Percentiles rank a stretch among this genome's conserved stretches.
phyloP scores from a whole-genome alignment of 2,329 filamentous ascomycete genomes.

The Phialophora expanda region DNA sequence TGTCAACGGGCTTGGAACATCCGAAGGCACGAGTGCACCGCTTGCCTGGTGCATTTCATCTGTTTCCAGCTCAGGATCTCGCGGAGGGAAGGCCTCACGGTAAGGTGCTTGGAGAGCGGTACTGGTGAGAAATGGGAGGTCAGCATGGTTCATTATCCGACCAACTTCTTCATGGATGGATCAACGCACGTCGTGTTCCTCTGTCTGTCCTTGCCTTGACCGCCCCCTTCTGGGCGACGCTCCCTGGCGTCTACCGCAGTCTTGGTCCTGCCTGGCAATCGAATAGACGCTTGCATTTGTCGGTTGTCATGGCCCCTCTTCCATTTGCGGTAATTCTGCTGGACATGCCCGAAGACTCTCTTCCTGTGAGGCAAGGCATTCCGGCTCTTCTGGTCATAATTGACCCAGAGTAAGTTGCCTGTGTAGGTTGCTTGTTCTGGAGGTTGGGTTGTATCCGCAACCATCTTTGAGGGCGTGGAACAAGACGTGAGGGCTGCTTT shows the following conservation, averaged over 20 bases:
- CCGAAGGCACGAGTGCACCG: background rate
- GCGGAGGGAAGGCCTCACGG: background rate
- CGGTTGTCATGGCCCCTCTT: conserved; percentile 9
- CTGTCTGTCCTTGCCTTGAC: background rate
- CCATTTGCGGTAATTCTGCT: conserved; percentile 11
- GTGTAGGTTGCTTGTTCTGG: conserved; percentile 2
- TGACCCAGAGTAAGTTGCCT: conserved; percentile 9
- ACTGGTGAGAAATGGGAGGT: background rate
- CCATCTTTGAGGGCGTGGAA: conserved; percentile 1
- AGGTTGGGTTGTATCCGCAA: background rate
- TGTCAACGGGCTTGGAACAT: conserved; percentile 7
- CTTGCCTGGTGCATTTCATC: too few relatives aligned
- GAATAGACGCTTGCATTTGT: conserved; percentile 12
- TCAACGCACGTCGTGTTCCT: background rate
- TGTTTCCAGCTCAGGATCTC: background rate
- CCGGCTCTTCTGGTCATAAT: conserved; percentile 3
- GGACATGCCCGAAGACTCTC: conserved; percentile 10
- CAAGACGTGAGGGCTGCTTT: background rate
- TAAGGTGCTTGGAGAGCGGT: background rate
- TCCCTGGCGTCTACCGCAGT: background rate
- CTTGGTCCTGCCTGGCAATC: background rate
- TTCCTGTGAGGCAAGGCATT: conserved; percentile 9
- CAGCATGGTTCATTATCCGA: background rate
- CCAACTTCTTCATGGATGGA: background rate
- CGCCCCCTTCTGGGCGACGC: too few relatives aligned